A percentile compares a stretch with the other conserved stretches of the same genome.
These are phyloP conservation scores for Aspergillus carlsbadensis DNA, from an alignment of 495 filamentous ascomycete species.

Conservation along the genomic window DNA sequence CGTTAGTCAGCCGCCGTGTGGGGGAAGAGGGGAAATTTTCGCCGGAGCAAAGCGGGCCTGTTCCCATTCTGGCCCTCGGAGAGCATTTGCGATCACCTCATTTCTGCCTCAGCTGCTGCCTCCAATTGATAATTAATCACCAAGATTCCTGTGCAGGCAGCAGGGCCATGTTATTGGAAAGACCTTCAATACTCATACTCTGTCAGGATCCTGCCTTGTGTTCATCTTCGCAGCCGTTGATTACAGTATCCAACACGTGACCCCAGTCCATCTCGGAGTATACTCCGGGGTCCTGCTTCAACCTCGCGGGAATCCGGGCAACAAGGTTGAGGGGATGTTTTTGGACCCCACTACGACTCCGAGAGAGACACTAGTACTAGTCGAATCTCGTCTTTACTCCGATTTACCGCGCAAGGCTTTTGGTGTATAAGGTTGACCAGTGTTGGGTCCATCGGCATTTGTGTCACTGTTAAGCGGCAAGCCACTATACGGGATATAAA, in stretches of 20 bases:
- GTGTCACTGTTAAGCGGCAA: no score
- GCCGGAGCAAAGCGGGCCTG: constrained; percentile 2
- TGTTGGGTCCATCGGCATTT: no score
- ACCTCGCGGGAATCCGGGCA: neutral
- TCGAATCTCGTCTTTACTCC: no score
- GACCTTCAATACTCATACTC: no score
- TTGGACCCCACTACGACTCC: neutral
- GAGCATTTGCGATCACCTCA: constrained; percentile 11
- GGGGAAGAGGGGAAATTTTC: constrained; percentile 14
- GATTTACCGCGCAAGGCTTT: no score
- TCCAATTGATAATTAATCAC: neutral
- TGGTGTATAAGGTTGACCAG: no score
- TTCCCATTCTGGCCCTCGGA: constrained; percentile 6
- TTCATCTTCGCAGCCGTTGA: no score
- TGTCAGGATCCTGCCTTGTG: no score
- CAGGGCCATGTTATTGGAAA: no score
- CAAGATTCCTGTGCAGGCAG: no score
- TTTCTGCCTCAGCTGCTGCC: neutral
- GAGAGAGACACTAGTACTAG: no score
- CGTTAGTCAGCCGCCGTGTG: constrained; percentile 20
- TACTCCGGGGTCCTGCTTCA: neutral
- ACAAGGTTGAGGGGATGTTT: neutral
- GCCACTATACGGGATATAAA: no score
- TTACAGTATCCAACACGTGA: neutral
- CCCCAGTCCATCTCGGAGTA: neutral